These are phyloP conservation scores for Xylaria nigripes DNA, from an alignment of 495 filamentous ascomycete genomes.

Conservation along the genomic window DNA sequence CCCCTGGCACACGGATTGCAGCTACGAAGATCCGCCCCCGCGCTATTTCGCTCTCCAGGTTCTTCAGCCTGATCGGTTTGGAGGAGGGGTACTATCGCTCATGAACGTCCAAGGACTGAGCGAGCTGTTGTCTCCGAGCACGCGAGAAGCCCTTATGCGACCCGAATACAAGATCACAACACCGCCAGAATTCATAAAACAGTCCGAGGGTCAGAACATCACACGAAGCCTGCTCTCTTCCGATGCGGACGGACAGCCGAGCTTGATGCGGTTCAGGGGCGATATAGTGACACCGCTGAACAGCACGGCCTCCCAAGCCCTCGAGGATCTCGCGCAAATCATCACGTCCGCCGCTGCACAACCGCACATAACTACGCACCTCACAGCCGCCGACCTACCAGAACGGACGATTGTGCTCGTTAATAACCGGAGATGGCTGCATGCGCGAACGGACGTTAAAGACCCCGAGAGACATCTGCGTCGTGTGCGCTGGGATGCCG, in stretches of 20 bases:
- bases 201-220: conserved; percentile 11
- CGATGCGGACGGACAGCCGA: neutral
- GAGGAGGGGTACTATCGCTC: conserved; percentile 32
- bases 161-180: conserved; percentile 23
- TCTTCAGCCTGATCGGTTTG: conserved; percentile 29
- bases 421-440: conserved; percentile 34
- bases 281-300: conserved; percentile 22
- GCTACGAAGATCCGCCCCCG: conserved; percentile 10
- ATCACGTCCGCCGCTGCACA: neutral
- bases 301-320: conserved; percentile 11
- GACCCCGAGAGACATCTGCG: conserved; percentile 32
- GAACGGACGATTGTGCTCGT: conserved; percentile 27
- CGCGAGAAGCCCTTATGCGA: conserved; percentile 11
- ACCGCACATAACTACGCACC: conserved; percentile 3
- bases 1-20: conserved; percentile 18
- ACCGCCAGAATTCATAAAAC: conserved; percentile 30
- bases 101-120: conserved; percentile 25
- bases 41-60: conserved; percentile 28
- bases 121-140: conserved; percentile 19
- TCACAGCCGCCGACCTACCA: conserved; percentile 21
- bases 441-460: conserved; percentile 30
- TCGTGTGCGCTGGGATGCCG: conserved; percentile 31
- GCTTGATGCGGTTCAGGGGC: conserved; percentile 25
- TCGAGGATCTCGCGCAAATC: conserved; percentile 23
- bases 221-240: neutral